These are phyloP conservation scores for Annulohypoxylon maeteangense DNA, from an alignment of 495 filamentous ascomycete species.

Conservation along the genomic window DNA sequence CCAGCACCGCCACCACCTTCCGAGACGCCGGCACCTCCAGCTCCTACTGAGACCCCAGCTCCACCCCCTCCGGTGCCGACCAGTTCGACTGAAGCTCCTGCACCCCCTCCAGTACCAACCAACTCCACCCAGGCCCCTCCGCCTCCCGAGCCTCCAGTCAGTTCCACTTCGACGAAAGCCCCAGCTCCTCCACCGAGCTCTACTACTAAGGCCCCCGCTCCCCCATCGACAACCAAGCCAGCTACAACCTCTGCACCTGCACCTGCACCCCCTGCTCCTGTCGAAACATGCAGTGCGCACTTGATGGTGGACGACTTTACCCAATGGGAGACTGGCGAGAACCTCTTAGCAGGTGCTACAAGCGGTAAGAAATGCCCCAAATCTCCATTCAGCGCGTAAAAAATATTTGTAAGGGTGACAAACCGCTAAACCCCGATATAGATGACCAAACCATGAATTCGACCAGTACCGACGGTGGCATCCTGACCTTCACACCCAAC, in stretches of 20 bases:
- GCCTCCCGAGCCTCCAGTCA: constrained; percentile 1
- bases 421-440: constrained; percentile 31
- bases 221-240: not conserved
- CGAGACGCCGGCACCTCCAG: constrained; percentile 3
- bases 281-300: constrained; percentile 59
- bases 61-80: not conserved
- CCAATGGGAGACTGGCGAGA: constrained; percentile 61
- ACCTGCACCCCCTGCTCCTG: not conserved
- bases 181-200: no score
- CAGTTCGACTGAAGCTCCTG: not conserved
- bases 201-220: not conserved
- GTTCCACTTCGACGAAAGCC: not conserved
- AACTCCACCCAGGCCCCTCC: constrained; percentile 14
- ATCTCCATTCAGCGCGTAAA: not conserved
- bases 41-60: constrained; percentile 5
- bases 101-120: constrained; percentile 8
- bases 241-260: not conserved
- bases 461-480: constrained; percentile 57
- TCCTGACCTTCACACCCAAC: constrained; percentile 64
- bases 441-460: constrained; percentile 67
- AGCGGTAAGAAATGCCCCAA: constrained; percentile 58
- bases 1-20: constrained; percentile 14
- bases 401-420: not conserved
- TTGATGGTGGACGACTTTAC: constrained; percentile 69
- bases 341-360: constrained; percentile 58